Evolutionary conservation across 2,329 filamentous ascomycete species (phyloP).

Genomic region (Trichoderma oligosporum): DNA sequence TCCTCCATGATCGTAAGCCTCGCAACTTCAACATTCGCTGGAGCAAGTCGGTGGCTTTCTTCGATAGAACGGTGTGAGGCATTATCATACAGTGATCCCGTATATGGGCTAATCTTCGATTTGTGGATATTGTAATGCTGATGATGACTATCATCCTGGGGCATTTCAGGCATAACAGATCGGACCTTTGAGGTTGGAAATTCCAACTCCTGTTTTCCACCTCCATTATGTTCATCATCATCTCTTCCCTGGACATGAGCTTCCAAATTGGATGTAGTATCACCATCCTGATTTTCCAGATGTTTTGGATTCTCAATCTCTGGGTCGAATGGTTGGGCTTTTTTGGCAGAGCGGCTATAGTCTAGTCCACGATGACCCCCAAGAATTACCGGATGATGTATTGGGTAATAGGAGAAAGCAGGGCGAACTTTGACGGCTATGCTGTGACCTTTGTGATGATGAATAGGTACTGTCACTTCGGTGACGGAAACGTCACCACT

Average conservation of each 20-base stretch:
- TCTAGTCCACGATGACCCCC: slow-evolving; percentile 8
- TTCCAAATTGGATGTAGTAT: not conserved
- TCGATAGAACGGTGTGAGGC: not conserved
- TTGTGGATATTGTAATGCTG: not conserved
- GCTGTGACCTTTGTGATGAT: slow-evolving; percentile 24
- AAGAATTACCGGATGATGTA: slow-evolving; percentile 11
- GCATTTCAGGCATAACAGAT: slow-evolving; percentile 1
- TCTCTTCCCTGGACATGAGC: not conserved
- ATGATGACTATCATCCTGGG: not conserved
- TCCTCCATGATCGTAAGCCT: not conserved
- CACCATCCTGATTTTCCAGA: not conserved
- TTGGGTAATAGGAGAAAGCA: slow-evolving; percentile 22
- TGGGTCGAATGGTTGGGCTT: slow-evolving; percentile 23
- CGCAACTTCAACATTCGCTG: not conserved
- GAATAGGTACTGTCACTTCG: slow-evolving; percentile 19
- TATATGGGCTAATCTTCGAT: slow-evolving; percentile 15
- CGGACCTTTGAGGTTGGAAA: slow-evolving; percentile 17
- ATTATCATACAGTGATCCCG: not conserved
- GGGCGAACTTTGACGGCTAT: slow-evolving; percentile 29
- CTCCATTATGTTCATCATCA: not conserved
- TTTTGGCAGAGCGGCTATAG: slow-evolving; percentile 18
- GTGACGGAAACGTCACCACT: slow-evolving; percentile 20
- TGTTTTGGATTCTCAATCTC: not conserved
- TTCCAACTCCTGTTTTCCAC: not conserved
- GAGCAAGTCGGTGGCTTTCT: not conserved